Evolutionary conservation across 495 filamentous ascomycete genomes (phyloP).

Genomic region (Neurospora sp.): DNA sequence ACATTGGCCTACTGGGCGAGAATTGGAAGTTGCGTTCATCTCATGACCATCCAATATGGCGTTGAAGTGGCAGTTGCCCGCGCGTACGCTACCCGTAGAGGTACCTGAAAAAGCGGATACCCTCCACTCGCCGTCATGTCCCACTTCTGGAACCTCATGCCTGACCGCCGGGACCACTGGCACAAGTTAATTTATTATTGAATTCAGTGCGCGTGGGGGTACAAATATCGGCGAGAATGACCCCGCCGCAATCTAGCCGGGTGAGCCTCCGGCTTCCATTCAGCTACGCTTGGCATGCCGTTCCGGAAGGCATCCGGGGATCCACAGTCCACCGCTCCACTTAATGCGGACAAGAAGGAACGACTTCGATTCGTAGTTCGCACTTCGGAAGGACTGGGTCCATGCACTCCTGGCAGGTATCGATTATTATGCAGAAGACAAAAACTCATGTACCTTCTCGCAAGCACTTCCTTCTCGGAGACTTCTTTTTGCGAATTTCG

Average conservation of each 20-base stretch:
- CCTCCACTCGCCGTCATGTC: not conserved
- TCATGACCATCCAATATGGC: not conserved
- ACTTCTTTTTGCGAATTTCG: not conserved
- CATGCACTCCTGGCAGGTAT: not conserved
- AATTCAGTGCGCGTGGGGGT: not conserved
- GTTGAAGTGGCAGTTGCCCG: not conserved
- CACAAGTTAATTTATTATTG: not conserved
- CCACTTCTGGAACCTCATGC: not conserved
- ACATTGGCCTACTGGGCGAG: not conserved
- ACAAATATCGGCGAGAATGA: not conserved
- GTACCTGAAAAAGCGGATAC: not conserved
- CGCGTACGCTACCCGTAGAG: not conserved
- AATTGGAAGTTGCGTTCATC: not conserved
- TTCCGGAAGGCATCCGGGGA: not conserved
- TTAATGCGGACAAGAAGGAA: not conserved
- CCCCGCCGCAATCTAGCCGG: not conserved
- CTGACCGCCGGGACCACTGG: not conserved
- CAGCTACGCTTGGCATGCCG: not conserved
- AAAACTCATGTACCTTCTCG: too few relatives aligned
- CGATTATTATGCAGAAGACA: too few relatives aligned
- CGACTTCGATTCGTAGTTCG: not conserved
- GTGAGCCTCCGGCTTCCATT: not conserved
- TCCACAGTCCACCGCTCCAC: not conserved
- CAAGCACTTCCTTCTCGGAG: not conserved
- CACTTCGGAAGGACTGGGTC: not conserved